Percentiles rank a stretch among this genome's conserved stretches.
phyloP scores from a whole-genome alignment of 345 rosid species.

The Capsella bursapastoris region DNA sequence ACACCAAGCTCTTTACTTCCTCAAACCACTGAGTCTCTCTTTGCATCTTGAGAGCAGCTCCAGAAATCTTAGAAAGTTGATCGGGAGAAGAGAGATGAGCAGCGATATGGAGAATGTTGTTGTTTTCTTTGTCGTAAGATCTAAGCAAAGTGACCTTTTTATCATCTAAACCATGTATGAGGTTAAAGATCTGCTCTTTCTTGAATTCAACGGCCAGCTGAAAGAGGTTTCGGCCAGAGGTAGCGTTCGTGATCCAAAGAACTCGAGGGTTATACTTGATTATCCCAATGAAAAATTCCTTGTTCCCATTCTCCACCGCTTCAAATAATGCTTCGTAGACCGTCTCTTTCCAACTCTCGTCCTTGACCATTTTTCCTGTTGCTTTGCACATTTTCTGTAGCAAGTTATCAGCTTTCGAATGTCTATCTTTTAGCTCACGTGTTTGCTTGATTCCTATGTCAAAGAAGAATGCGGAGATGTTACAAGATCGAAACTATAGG shows the following conservation, averaged over 20 bases:
- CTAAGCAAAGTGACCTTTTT: background rate
- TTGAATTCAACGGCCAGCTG: constrained; percentile 25
- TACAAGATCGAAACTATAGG: background rate
- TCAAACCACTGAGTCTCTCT: constrained; percentile 22
- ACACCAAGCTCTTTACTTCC: constrained; percentile 25
- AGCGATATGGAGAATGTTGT: constrained; percentile 30
- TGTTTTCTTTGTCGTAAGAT: constrained; percentile 11
- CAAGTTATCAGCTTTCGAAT: background rate
- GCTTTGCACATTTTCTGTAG: background rate
- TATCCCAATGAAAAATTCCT: background rate
- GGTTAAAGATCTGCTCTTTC: constrained; percentile 25
- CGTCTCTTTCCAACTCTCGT: background rate
- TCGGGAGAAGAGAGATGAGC: constrained; percentile 6
- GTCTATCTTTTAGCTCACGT: background rate
- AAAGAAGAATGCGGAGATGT: background rate
- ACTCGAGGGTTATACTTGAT: background rate
- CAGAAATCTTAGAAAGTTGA: constrained; percentile 15
- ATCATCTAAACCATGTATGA: constrained; percentile 17
- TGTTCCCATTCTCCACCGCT: constrained; percentile 27
- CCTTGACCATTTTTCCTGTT: background rate
- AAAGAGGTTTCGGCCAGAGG: constrained; percentile 14
- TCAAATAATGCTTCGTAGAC: constrained; percentile 9
- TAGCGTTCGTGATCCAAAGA: background rate
- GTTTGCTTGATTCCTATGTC: constrained; percentile 4
- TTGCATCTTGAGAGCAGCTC: constrained; percentile 37